Evolutionary conservation across 768 basidiomycete species (phyloP).

Genomic region (Strobilomyces echinocephalus): DNA sequence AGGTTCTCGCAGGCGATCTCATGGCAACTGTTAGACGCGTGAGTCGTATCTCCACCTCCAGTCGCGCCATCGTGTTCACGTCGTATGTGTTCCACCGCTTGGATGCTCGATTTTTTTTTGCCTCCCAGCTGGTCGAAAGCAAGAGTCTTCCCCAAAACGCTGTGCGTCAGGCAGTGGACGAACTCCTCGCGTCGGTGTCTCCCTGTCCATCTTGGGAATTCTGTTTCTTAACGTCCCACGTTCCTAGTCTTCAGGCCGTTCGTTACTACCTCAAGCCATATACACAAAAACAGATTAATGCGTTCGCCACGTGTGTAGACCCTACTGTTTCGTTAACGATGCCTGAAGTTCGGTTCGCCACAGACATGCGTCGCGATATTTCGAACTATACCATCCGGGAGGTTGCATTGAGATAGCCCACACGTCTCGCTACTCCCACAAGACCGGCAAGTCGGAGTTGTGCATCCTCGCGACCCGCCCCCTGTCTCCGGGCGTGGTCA

Average conservation of each 20-base stretch:
- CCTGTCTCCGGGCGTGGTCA: slow-evolving; percentile 63
- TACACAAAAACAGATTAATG: slow-evolving; percentile 82
- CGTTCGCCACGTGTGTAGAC: slow-evolving; percentile 81
- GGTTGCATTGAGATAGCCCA: slow-evolving; percentile 87
- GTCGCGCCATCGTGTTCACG: slow-evolving; percentile 29
- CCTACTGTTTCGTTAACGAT: slow-evolving; percentile 24
- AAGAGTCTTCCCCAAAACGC: slow-evolving; percentile 54
- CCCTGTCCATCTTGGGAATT: slow-evolving; percentile 14
- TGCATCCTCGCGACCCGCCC: slow-evolving; percentile 81
- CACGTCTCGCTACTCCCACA: slow-evolving; percentile 82
- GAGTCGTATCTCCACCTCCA: slow-evolving; percentile 28
- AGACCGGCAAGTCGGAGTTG: slow-evolving; percentile 83
- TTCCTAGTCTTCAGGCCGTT: slow-evolving; percentile 61
- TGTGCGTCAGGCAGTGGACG: slow-evolving; percentile 71
- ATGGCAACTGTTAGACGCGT: slow-evolving; percentile 77
- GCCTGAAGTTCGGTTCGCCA: slow-evolving; percentile 23
- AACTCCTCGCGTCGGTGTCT: slow-evolving; percentile 63
- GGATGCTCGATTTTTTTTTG: slow-evolving; percentile 16
- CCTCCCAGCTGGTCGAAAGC: slow-evolving; percentile 50
- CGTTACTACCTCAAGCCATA: slow-evolving; percentile 73
- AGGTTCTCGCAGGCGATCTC: slow-evolving; percentile 64
- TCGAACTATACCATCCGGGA: slow-evolving; percentile 78
- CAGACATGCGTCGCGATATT: slow-evolving; percentile 85
- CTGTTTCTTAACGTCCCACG: slow-evolving; percentile 11
- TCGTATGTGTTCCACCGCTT: slow-evolving; percentile 17